phyloP scores from a whole-genome alignment of 805 yeast species.

The Candida awuae region DNA sequence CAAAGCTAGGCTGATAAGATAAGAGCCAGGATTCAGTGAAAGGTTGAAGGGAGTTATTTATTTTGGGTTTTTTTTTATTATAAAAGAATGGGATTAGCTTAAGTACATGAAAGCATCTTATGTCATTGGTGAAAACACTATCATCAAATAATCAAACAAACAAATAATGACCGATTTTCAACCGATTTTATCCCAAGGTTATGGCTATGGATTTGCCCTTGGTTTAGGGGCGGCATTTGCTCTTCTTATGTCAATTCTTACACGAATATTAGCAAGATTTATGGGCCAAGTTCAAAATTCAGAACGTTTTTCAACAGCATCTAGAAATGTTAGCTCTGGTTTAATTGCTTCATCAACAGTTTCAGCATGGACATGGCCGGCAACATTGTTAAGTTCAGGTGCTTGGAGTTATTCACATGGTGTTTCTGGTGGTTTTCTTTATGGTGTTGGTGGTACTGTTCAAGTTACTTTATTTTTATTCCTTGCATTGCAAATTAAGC shows the following conservation, averaged over 20 bases:
- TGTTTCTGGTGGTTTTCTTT: slow-evolving; percentile 33
- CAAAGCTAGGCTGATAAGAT: no score
- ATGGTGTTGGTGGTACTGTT: slow-evolving; percentile 32
- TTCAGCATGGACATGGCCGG: slow-evolving; percentile 43
- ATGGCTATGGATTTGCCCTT: slow-evolving; percentile 35
- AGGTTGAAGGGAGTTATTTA: no score
- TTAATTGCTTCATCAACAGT: slow-evolving; percentile 38
- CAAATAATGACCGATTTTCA: slow-evolving; percentile 14
- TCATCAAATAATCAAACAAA: background rate
- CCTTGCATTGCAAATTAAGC: slow-evolving; percentile 33
- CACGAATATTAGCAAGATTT: slow-evolving; percentile 30
- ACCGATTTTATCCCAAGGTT: slow-evolving; percentile 26
- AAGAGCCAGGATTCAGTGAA: no score
- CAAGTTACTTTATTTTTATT: slow-evolving; percentile 32
- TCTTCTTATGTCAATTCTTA: slow-evolving; percentile 31
- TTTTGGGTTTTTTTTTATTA: no score
- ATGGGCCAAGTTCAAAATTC: slow-evolving; percentile 33
- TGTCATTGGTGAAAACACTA: background rate
- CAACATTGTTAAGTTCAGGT: slow-evolving; percentile 32
- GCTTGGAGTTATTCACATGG: slow-evolving; percentile 37
- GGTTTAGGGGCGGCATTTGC: slow-evolving; percentile 42
- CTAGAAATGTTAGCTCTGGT: slow-evolving; percentile 35
- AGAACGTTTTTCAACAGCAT: slow-evolving; percentile 35
- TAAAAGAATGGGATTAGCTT: no score
- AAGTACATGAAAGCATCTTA: no score